Base-by-base conservation (phyloP, 129 eudicot species). In the Silybum marianum region DNA sequence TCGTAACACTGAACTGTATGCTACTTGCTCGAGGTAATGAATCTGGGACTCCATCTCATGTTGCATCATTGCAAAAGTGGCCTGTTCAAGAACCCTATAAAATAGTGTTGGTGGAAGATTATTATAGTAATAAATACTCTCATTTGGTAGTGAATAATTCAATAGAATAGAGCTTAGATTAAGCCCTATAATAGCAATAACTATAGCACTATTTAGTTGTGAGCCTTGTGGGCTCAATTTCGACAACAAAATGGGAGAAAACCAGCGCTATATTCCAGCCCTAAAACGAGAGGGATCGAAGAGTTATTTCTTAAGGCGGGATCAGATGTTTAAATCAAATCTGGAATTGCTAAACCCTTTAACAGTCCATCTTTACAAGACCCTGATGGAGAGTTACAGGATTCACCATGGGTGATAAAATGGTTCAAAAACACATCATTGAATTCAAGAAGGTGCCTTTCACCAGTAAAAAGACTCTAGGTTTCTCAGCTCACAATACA, bases 1-100 rank as follows among this genome's bases (percentile, higher is more conserved):
- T 81, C 97, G 88, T 60, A 95, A 89, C 39, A 95, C 93, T 78
- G 99, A 90, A 76, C 89, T 82, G 84, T 95, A 95, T 65, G 99
- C 99, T 81, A 91, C 90, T 84, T 90, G 94, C 78, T 95, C 99
- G 82, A 95, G 97, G 79, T 86, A 84, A 87, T 95, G 99, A 81
- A 95, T 93, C 87, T 93, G 90, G 25, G 82, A 79, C 75, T 95
- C 97, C 98, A 95, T 93, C 76, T 93, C 97, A 83, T 69, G 88
- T 69, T 91, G 91, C 87, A 95, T 91, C 85, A 87, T 92, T 72
- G 88, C 70, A 63, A 78, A 74, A 80, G 79, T 83, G 58, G 44
- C 77, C 54, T 73, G 71, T 75, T 54, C 86, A 68, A 80, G 78
- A 74, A 79, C 66, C 86, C 91, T 87, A 71, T 63, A 82, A 69